These are phyloP conservation scores for Thermoascus crustaceus DNA, from an alignment of 2,329 filamentous ascomycete genomes.

Conservation along the genomic window DNA sequence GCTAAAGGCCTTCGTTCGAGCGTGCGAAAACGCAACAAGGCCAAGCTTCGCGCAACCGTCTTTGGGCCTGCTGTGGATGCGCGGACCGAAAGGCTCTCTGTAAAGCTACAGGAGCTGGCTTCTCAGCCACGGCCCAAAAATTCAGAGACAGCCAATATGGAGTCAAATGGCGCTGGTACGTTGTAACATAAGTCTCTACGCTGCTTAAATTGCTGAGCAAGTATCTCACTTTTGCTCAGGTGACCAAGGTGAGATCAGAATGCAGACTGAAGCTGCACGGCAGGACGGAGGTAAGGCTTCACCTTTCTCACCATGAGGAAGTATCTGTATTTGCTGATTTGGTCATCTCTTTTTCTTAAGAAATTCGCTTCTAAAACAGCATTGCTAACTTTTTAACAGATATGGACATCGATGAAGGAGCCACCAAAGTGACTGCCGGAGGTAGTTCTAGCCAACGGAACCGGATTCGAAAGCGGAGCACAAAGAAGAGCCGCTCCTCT, in stretches of 20 bases:
- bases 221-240: too few relatives aligned
- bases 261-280: conserved; percentile 5
- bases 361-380: too few relatives aligned
- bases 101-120: conserved; percentile 74
- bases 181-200: too few relatives aligned
- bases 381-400: conserved; percentile 16
- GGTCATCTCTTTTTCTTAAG: too few relatives aligned
- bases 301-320: too few relatives aligned
- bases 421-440: conserved; percentile 13
- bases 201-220: too few relatives aligned
- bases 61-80: conserved; percentile 77
- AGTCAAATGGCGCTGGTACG: conserved; percentile 14
- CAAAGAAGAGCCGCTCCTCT: conserved; percentile 27
- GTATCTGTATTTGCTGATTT: too few relatives aligned
- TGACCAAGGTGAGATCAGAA: too few relatives aligned
- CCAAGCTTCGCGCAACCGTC: conserved; percentile 67
- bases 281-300: conserved; percentile 9
- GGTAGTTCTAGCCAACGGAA: conserved; percentile 17
- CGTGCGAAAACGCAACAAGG: conserved; percentile 73
- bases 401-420: conserved; percentile 33
- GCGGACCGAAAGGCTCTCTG: conserved; percentile 72
- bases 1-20: conserved; percentile 80
- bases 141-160: conserved; percentile 36
- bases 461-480: conserved; percentile 33
- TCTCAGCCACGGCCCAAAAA: conserved; percentile 61